phyloP scores from a whole-genome alignment of 345 rosid species.

The Lepidium didymum region DNA sequence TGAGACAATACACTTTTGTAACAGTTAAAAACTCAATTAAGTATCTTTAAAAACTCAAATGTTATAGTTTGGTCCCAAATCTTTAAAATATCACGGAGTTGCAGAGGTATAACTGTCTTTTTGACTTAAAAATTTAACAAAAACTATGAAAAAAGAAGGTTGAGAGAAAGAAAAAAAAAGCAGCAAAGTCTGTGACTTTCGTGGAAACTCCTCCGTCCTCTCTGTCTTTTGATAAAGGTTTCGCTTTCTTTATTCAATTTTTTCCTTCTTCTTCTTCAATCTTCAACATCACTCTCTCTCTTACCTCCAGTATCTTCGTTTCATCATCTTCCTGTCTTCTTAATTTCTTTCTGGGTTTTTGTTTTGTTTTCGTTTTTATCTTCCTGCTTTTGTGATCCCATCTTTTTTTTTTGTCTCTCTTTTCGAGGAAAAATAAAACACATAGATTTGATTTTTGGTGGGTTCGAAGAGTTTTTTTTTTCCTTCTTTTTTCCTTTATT shows the following conservation, averaged over 20 bases:
- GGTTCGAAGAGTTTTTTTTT: constrained; percentile 1
- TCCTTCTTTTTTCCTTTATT: neutral
- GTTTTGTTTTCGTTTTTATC: neutral
- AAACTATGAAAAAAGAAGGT: neutral
- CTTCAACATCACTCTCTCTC: constrained; percentile 11
- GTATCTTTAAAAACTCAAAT: too few species aligned
- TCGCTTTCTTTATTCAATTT: constrained; percentile 22
- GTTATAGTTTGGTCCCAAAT: too few species aligned
- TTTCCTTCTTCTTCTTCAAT: constrained; percentile 7
- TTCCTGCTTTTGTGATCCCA: neutral
- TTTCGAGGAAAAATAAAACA: constrained; percentile 20
- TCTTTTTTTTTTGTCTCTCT: neutral
- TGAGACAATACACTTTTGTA: too few species aligned
- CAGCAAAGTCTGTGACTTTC: constrained; percentile 19
- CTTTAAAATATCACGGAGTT: neutral
- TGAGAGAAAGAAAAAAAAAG: neutral
- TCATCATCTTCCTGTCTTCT: neutral
- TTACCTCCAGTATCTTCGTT: neutral
- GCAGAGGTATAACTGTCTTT: constrained; percentile 18
- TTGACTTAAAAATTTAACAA: neutral
- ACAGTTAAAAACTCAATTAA: too few species aligned
- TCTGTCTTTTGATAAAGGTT: constrained; percentile 25
- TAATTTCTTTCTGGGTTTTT: neutral
- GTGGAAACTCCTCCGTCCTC: constrained; percentile 26
- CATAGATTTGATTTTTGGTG: constrained; percentile 10